phyloP scores from a whole-genome alignment of 1,284 basidiomycete genomes.

The Tilletia horrida region DNA sequence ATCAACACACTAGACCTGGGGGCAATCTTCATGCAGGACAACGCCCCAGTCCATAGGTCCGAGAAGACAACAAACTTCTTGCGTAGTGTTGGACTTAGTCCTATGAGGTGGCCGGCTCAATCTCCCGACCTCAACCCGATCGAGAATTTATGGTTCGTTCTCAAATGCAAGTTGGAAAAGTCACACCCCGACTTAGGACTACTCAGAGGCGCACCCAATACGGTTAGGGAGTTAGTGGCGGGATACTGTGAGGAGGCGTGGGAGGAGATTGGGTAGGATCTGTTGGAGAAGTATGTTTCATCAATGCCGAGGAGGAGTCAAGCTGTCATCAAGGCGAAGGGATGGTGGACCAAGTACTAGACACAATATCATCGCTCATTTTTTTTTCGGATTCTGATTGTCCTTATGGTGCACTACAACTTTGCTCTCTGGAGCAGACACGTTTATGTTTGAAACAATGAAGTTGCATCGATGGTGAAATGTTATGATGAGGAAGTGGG shows the following conservation, averaged over 20 bases:
- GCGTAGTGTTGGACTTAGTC: not conserved
- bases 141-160: conserved; percentile 11
- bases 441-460: too few relatives aligned
- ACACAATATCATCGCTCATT: not conserved
- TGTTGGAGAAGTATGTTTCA: conserved; percentile 1
- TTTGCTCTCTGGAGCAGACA: too few relatives aligned
- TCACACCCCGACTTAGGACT: not conserved
- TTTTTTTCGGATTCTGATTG: not conserved
- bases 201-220: not conserved
- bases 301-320: conserved; percentile 1
- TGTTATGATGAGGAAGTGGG: too few relatives aligned
- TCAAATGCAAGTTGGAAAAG: not conserved
- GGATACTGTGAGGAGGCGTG: not conserved
- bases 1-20: not conserved
- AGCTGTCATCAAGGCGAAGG: not conserved
- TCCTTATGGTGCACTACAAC: too few relatives aligned
- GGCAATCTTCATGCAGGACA: conserved; percentile 5
- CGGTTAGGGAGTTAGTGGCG: not conserved
- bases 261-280: not conserved
- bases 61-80: not conserved
- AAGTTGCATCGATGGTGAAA: too few relatives aligned
- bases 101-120: conserved; percentile 2
- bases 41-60: not conserved
- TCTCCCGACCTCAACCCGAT: conserved; percentile 15
- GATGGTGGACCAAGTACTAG: conserved; percentile 6